Conservation (phyloP, 257 asterid genomes). For the Nicotiana knightiana region DNA sequence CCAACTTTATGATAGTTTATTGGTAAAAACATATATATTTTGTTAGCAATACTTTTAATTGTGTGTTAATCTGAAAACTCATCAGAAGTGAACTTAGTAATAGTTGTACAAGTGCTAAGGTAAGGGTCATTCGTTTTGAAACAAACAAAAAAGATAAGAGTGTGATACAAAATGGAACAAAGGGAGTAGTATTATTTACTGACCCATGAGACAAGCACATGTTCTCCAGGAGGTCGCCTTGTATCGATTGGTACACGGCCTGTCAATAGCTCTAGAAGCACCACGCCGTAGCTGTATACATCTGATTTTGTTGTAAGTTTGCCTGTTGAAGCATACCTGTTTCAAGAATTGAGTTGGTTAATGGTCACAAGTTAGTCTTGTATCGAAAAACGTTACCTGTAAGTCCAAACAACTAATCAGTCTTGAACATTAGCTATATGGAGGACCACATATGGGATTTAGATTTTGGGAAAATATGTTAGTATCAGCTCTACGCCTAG, state of each 20-base stretch:
- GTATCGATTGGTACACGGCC: slow-evolving; percentile 72
- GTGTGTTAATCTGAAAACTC: no score
- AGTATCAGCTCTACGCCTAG: no score
- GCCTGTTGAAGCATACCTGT: slow-evolving; percentile 79
- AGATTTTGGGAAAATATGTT: not conserved
- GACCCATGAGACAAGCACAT: slow-evolving; percentile 75
- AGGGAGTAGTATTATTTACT: not conserved
- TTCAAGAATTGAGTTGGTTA: not conserved
- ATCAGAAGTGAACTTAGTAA: not conserved
- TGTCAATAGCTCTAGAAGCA: slow-evolving; percentile 69
- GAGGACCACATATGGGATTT: slow-evolving; percentile 16
- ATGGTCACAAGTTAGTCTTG: not conserved
- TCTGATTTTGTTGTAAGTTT: slow-evolving; percentile 83
- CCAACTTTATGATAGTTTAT: not conserved
- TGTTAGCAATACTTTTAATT: no score
- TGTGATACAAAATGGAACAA: no score
- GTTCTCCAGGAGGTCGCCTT: slow-evolving; percentile 62
- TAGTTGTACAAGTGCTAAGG: not conserved
- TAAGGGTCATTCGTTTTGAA: no score
- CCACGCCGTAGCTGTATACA: slow-evolving; percentile 75
- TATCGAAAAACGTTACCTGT: not conserved
- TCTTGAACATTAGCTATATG: no score
- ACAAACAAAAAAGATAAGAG: no score
- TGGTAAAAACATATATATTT: no score
- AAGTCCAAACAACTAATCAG: not conserved